Evolutionary conservation across 345 rosid genomes (phyloP).

Genomic region (Sonneratia alba): DNA sequence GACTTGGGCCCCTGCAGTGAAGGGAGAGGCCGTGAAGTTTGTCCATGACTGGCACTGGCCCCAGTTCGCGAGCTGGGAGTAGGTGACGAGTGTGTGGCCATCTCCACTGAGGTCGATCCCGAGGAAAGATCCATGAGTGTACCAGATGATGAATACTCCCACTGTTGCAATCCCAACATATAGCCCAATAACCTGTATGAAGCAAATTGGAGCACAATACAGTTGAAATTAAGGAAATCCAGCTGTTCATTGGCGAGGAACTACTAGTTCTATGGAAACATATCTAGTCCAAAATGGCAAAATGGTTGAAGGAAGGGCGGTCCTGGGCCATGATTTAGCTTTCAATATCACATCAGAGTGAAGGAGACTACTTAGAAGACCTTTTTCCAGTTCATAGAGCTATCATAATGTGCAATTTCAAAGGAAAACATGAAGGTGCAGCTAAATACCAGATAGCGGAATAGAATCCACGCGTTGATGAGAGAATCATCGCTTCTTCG

Average conservation of each 20-base stretch:
- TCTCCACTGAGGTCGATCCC: slow-evolving; percentile 53
- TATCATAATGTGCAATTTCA: too few relatives aligned
- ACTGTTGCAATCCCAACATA: slow-evolving; percentile 65
- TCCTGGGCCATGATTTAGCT: too few relatives aligned
- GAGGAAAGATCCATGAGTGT: slow-evolving; percentile 46
- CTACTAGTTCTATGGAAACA: background rate
- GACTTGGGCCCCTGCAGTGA: slow-evolving; percentile 42
- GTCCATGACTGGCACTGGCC: slow-evolving; percentile 52
- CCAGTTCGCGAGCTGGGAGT: slow-evolving; percentile 60
- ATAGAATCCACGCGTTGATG: slow-evolving; percentile 53
- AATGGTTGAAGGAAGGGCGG: too few relatives aligned
- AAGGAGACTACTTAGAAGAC: too few relatives aligned
- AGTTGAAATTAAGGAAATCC: background rate
- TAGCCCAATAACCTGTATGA: slow-evolving; percentile 45
- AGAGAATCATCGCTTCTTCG: slow-evolving; percentile 57
- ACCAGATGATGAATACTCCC: slow-evolving; percentile 60
- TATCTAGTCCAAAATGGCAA: too few relatives aligned
- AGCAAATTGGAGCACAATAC: background rate
- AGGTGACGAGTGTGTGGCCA: slow-evolving; percentile 50
- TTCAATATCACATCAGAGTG: too few relatives aligned
- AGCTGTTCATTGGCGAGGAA: background rate
- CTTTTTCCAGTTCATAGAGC: too few relatives aligned
- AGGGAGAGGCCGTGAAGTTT: slow-evolving; percentile 37
- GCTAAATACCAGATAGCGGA: slow-evolving; percentile 60
- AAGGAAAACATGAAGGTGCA: too few relatives aligned